These are phyloP conservation scores for Ceriops zippeliana DNA, from an alignment of 345 rosid genomes.

Conservation along the genomic window DNA sequence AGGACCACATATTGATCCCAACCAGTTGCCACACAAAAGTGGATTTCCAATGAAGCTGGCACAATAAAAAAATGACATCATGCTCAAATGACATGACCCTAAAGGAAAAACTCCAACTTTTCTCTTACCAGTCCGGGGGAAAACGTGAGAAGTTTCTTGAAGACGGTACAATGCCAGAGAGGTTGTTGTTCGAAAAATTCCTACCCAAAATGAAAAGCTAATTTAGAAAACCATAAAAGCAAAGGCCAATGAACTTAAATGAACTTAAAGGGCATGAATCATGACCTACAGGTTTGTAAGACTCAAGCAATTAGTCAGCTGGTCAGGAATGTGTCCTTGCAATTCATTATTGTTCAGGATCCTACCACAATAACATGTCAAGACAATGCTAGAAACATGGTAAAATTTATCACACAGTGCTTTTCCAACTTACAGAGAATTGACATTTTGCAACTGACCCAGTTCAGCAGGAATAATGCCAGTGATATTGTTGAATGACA, in stretches of 20 bases:
- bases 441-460: slow-evolving; percentile 78
- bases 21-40: slow-evolving; percentile 76
- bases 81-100: too few species aligned
- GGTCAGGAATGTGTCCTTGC: slow-evolving; percentile 77
- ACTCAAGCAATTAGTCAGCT: slow-evolving; percentile 75
- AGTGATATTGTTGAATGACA: slow-evolving; percentile 67
- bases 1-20: slow-evolving; percentile 69
- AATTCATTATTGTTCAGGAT: slow-evolving; percentile 68
- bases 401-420: not conserved
- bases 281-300: slow-evolving; percentile 52
- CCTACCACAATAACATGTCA: slow-evolving; percentile 34
- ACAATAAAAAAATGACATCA: not conserved
- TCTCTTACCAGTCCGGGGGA: slow-evolving; percentile 55
- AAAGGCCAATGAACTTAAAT: too few species aligned
- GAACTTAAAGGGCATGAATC: too few species aligned
- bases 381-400: not conserved
- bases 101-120: not conserved
- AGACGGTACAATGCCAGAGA: slow-evolving; percentile 66
- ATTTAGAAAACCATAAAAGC: not conserved
- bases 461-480: slow-evolving; percentile 71
- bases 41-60: slow-evolving; percentile 77
- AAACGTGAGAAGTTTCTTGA: slow-evolving; percentile 62
- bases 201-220: slow-evolving; percentile 23
- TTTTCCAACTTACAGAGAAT: slow-evolving; percentile 56
- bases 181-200: slow-evolving; percentile 83